Evolutionary conservation across 108 stramenopile genomes (phyloP).

Genomic region (Nannochloropsis gaditana): DNA sequence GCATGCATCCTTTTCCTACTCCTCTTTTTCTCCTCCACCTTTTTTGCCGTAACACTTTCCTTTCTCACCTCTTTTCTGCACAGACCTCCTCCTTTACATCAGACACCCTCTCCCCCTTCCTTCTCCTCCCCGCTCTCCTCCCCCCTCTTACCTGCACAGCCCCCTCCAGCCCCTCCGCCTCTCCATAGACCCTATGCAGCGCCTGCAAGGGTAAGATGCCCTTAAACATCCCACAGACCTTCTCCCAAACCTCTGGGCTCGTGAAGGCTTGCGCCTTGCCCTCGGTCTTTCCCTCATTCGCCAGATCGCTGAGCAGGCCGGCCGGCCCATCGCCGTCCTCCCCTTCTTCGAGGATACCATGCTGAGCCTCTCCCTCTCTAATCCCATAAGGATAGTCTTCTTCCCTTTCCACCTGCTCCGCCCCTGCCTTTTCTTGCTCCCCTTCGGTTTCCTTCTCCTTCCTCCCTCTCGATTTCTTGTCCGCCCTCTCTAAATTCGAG

Average conservation of each 20-base stretch:
- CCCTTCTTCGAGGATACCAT: no score
- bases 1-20: not conserved
- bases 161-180: conserved; percentile 14
- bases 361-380: no score
- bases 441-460: not conserved
- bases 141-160: not conserved
- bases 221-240: not conserved
- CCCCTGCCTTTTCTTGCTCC: not conserved
- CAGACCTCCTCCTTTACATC: not conserved
- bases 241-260: not conserved
- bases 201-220: not conserved
- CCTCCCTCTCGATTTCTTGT: not conserved
- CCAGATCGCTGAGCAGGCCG: no score
- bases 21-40: not conserved
- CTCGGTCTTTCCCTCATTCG: no score
- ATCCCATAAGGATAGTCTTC: not conserved
- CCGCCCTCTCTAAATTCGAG: not conserved
- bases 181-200: not conserved
- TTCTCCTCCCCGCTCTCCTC: not conserved
- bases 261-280: no score
- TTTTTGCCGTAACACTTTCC: not conserved
- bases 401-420: not conserved
- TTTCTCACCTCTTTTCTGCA: not conserved
- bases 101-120: not conserved
- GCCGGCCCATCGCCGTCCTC: no score